Base-by-base conservation (phyloP, 306 rosid genomes). In the Canavalia ensiformis region DNA sequence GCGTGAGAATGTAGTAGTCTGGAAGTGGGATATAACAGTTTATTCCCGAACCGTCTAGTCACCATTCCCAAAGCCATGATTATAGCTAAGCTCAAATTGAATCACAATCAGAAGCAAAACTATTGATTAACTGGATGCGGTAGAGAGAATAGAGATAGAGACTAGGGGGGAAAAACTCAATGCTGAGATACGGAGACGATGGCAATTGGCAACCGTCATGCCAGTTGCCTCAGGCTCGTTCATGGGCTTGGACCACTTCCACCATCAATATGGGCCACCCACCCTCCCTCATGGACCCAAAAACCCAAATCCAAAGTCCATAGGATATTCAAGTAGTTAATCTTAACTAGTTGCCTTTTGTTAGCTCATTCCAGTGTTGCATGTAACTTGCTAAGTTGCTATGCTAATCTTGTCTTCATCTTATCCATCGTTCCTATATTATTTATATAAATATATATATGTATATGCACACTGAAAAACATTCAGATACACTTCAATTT, bases 1-100 rank as follows among this genome's bases (percentile, higher is more conserved):
- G 99, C 97, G 72, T 95, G 99, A 0, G 99, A 95, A 85, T 95
- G 87, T 1, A 84, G 97, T 28, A 89, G 80, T 28, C 79, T 78
- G 81, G 89, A 72, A 57, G 88, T 78, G 67, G 94, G 76, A 88
- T 88, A 83, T 76, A 90, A 84, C 85, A 76, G 9, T 77, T 84
- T 87, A 63, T 83, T 78, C 79, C 93, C 88, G 12, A 92, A 67
- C 73, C 87, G 89, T 79, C 88, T 74, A 8, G 92, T 82, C 30
- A 79, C 68, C 0, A 60, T 80, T 83, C 94, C 69, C 92, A 92
- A 79, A 58, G 96, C 92, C 98, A 93, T 95, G 41, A 41, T 62
- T 35, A 18, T 18, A 18, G 4, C 49, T 35, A 2, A 31, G 67
- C 28, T 58, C 78, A 62, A 74, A 52, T 41, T 0, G 12, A 77